Conservation (phyloP, 1,284 basidiomycete species). For the Cutaneotrichosporon sp. region DNA sequence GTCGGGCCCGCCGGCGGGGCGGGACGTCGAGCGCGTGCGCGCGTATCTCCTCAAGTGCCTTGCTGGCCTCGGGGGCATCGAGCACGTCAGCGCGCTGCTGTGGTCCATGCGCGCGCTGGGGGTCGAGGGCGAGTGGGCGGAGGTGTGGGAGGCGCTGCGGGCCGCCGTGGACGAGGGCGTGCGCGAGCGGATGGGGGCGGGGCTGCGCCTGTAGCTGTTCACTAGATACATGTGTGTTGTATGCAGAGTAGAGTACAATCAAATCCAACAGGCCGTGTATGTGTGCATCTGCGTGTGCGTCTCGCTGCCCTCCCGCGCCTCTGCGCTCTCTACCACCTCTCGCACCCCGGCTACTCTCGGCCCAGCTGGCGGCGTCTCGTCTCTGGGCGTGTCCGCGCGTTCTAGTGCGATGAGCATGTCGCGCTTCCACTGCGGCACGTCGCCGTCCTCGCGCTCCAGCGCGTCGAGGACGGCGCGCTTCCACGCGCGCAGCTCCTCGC, state of each 20-base stretch:
- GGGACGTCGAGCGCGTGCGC: conserved; percentile 71
- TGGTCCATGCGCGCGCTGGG: conserved; percentile 66
- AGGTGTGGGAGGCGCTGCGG: conserved; percentile 63
- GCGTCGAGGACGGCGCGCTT: neutral
- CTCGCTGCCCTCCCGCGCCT: neutral
- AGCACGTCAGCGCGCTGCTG: conserved; percentile 67
- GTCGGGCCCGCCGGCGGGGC: conserved; percentile 62
- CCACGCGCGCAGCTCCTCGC: neutral
- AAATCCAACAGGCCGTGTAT: neutral
- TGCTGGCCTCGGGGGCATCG: conserved; percentile 63
- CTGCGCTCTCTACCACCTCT: neutral
- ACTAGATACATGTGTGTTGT: neutral
- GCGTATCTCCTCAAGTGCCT: conserved; percentile 70
- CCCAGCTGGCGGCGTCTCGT: neutral
- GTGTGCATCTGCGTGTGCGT: no score
- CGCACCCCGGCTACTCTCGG: no score
- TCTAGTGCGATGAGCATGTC: neutral
- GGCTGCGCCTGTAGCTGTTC: conserved; percentile 33
- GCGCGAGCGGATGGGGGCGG: conserved; percentile 66
- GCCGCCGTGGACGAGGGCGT: conserved; percentile 63
- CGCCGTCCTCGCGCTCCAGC: neutral
- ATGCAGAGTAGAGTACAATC: neutral
- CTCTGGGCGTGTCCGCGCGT: neutral
- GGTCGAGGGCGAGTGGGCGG: conserved; percentile 40
- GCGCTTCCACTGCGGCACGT: neutral